Conservation (phyloP, 2,329 filamentous ascomycete species). For the Trichoderma aggressivum region DNA sequence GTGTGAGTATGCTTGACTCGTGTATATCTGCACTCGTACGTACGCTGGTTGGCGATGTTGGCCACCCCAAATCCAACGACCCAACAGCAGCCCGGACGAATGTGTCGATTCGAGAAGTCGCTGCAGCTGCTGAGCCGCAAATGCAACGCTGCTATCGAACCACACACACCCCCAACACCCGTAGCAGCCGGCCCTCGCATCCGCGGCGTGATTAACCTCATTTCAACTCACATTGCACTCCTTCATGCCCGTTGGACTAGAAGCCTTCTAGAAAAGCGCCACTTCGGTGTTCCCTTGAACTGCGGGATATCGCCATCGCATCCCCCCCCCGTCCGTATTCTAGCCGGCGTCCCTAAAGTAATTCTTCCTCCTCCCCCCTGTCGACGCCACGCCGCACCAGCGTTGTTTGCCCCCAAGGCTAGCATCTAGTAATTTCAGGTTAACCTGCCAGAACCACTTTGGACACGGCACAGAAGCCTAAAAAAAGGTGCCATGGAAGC, state of each 20-base stretch:
- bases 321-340: not conserved
- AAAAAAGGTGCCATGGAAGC: not conserved
- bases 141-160: not conserved
- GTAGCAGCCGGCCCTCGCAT: not conserved
- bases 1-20: not conserved
- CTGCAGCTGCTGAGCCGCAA: slow-evolving; percentile 5
- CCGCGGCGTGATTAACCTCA: not conserved
- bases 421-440: not conserved
- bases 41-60: not conserved
- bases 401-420: not conserved
- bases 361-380: not conserved
- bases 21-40: not conserved
- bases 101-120: slow-evolving; percentile 6
- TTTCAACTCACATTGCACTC: slow-evolving; percentile 13
- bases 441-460: not conserved
- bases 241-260: slow-evolving; percentile 8
- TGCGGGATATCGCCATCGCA: not conserved
- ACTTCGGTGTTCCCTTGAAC: not conserved
- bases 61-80: not conserved
- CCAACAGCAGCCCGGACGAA: slow-evolving; percentile 11
- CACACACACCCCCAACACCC: not conserved
- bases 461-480: not conserved
- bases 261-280: slow-evolving; percentile 12
- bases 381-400: slow-evolving; percentile 7
- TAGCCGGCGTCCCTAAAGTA: not conserved